Evolutionary conservation across 306 rosid genomes (phyloP).

Genomic region (Ceratonia siliqua): DNA sequence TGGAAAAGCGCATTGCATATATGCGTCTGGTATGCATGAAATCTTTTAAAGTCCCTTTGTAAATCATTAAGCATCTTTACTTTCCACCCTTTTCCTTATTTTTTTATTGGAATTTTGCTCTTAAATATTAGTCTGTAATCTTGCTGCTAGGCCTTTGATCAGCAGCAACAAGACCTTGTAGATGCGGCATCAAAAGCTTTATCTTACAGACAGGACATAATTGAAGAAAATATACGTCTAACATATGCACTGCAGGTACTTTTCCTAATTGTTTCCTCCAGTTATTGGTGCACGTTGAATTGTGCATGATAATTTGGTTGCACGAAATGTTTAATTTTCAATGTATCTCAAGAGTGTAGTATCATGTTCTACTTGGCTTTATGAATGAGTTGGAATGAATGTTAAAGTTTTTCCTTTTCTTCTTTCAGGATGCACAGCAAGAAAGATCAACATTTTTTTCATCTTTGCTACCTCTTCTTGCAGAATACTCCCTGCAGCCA

Average conservation of each 20-base stretch:
- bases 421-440: conserved; percentile 83
- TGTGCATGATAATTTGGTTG: conserved; percentile 1
- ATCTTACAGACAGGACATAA: conserved; percentile 78
- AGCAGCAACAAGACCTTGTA: conserved; percentile 59
- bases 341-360: conserved; percentile 1
- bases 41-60: not conserved
- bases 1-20: conserved; percentile 89
- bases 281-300: conserved; percentile 23
- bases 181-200: conserved; percentile 61
- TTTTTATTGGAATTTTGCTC: conserved; percentile 21
- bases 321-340: conserved; percentile 20
- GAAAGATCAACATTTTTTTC: conserved; percentile 83
- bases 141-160: conserved; percentile 55
- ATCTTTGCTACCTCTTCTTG: conserved; percentile 82
- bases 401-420: conserved; percentile 17
- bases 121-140: conserved; percentile 8
- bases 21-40: conserved; percentile 75
- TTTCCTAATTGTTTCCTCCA: conserved; percentile 10
- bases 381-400: not conserved
- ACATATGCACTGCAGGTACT: conserved; percentile 59
- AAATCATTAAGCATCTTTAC: conserved; percentile 23
- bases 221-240: conserved; percentile 92
- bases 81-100: not conserved
- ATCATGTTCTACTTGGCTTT: conserved; percentile 19
- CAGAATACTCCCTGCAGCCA: conserved; percentile 89